These are phyloP conservation scores for Backusella tuberculispora DNA, from an alignment of 192 early-diverging fungal genomes.

Conservation along the genomic window DNA sequence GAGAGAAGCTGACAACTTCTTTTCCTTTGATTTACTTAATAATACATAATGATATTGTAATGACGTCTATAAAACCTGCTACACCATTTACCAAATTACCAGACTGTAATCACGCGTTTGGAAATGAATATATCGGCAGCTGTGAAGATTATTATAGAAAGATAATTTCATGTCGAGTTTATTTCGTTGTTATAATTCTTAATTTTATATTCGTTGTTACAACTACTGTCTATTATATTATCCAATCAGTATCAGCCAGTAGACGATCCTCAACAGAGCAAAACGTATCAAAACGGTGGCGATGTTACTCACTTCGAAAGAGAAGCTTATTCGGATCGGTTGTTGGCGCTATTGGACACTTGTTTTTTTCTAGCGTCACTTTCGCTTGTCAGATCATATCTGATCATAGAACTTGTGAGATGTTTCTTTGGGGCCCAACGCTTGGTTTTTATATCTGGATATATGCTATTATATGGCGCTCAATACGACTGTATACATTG, in stretches of 20 bases:
- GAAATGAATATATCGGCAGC: not conserved
- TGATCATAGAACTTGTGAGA: conserved; percentile 10
- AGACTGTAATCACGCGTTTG: not conserved
- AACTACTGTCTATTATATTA: conserved; percentile 13
- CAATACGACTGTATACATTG: conserved; percentile 16
- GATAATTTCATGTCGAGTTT: conserved; percentile 3
- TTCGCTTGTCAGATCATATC: not conserved
- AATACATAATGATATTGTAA: not conserved
- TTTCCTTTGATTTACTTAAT: not conserved
- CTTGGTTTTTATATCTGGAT: conserved; percentile 29
- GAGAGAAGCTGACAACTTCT: not conserved
- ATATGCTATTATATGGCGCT: conserved; percentile 18
- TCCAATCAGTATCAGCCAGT: not conserved
- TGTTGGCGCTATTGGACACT: conserved; percentile 22
- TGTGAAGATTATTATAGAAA: not conserved
- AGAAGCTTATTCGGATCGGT: conserved; percentile 16
- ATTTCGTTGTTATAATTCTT: conserved; percentile 13
- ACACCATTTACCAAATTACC: not conserved
- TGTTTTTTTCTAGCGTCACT: not conserved
- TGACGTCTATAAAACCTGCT: not conserved
- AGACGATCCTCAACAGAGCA: not conserved
- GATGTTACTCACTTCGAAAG: conserved; percentile 21
- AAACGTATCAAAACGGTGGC: not conserved
- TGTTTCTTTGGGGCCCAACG: conserved; percentile 10
- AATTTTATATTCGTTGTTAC: conserved; percentile 19